Evolutionary conservation across 169 alveolate genomes (phyloP).

Genomic region (Eimeria maxima): DNA sequence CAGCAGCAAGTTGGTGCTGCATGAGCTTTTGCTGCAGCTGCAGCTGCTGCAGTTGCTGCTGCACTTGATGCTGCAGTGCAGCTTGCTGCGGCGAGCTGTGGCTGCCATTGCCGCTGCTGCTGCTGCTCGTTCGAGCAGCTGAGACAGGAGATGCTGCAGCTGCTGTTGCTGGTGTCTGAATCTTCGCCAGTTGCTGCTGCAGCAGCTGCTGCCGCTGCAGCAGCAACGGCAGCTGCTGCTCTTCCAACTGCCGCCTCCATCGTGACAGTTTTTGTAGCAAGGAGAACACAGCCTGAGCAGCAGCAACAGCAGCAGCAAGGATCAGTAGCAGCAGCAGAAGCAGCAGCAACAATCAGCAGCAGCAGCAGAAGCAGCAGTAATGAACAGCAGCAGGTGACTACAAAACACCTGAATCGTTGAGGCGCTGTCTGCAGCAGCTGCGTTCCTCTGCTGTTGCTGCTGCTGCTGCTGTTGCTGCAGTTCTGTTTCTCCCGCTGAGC

Average conservation of each 20-base stretch:
- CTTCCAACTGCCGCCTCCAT: conserved; percentile 54
- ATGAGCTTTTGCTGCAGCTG: background rate
- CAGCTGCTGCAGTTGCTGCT: no score
- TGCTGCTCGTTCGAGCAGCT: background rate
- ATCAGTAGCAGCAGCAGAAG: no score
- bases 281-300: conserved; percentile 8
- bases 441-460: conserved; percentile 42
- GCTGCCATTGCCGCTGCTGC: conserved; percentile 47
- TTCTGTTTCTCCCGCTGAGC: background rate
- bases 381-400: no score
- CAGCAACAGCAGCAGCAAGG: no score
- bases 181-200: conserved; percentile 47
- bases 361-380: no score
- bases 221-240: conserved; percentile 64
- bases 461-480: no score
- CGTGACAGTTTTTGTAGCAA: conserved; percentile 51
- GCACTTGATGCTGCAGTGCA: no score
- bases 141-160: background rate
- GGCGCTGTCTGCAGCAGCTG: conserved; percentile 13
- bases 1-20: conserved; percentile 56
- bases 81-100: conserved; percentile 39
- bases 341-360: no score
- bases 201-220: conserved; percentile 65
- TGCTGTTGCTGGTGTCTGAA: background rate
- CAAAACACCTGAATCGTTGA: conserved; percentile 25